Conservation (phyloP, 495 filamentous ascomycete genomes). For the Penicillium arizonense region DNA sequence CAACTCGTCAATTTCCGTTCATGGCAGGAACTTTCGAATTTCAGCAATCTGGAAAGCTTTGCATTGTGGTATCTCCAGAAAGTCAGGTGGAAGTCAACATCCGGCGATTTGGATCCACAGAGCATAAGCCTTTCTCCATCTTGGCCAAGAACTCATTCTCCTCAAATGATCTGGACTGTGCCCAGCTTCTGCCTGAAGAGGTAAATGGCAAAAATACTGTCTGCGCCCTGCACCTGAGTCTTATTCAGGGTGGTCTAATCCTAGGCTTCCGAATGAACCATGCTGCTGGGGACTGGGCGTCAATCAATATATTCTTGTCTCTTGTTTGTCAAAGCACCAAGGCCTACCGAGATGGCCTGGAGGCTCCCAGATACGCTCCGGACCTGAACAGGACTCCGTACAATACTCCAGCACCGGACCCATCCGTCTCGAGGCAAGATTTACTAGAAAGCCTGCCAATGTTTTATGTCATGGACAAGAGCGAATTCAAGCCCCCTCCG, state of each 20-base stretch:
- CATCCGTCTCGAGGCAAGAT: conserved; percentile 8
- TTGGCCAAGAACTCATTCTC: conserved; percentile 16
- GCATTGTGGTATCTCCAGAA: conserved; percentile 9
- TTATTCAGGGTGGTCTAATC: conserved; percentile 25
- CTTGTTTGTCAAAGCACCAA: conserved; percentile 23
- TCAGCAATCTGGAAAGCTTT: conserved; percentile 16
- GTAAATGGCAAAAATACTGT: conserved; percentile 7
- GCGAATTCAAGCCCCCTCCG: conserved; percentile 9
- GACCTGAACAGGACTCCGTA: conserved; percentile 22
- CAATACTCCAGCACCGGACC: conserved; percentile 7
- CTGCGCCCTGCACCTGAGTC: conserved; percentile 20
- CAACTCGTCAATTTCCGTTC: conserved; percentile 19
- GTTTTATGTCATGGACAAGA: conserved; percentile 20
- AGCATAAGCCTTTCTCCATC: conserved; percentile 15
- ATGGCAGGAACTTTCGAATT: conserved; percentile 21
- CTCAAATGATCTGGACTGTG: conserved; percentile 11
- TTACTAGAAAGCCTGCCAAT: conserved; percentile 9
- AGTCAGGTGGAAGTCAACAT: conserved; percentile 10
- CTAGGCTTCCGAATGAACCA: conserved; percentile 21
- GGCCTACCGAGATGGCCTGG: conserved; percentile 10
- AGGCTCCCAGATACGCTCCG: conserved; percentile 15
- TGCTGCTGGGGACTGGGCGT: conserved; percentile 25
- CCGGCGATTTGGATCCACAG: conserved; percentile 8
- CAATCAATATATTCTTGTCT: conserved; percentile 22
- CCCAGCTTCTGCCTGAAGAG: conserved; percentile 11